These are phyloP conservation scores for Globisporangium acanthophoron DNA, from an alignment of 352 stramenopile species.

Conservation along the genomic window DNA sequence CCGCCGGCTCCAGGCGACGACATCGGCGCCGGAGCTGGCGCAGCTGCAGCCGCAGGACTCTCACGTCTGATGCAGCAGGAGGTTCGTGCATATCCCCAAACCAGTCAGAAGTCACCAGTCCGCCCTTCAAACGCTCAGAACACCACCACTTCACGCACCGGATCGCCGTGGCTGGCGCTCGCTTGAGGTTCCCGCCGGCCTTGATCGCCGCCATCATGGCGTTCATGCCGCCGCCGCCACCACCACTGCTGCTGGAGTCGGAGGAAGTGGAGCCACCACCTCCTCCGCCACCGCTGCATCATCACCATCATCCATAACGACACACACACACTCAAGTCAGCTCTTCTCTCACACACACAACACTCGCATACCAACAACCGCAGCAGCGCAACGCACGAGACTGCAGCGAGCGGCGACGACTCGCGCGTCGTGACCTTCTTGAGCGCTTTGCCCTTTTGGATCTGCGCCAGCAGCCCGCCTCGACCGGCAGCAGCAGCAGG, in stretches of 20 bases:
- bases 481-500: constrained; percentile 32
- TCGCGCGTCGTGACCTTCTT: constrained; percentile 81
- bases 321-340: not conserved
- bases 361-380: not conserved
- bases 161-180: constrained; percentile 27
- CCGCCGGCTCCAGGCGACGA: constrained; percentile 20
- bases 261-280: constrained; percentile 6
- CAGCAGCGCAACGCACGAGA: constrained; percentile 16
- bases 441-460: constrained; percentile 58
- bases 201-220: constrained; percentile 75
- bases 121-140: not conserved
- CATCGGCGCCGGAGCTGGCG: not conserved
- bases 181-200: constrained; percentile 59
- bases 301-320: not conserved
- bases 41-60: not conserved
- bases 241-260: constrained; percentile 7
- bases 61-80: constrained; percentile 4
- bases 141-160: constrained; percentile 7
- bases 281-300: constrained; percentile 6
- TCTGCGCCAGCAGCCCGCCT: constrained; percentile 57
- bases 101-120: not conserved
- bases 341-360: not conserved
- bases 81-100: not conserved
- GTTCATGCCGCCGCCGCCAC: constrained; percentile 35
- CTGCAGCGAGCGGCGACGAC: constrained; percentile 47